Base-by-base conservation (phyloP, 2,329 filamentous ascomycete species). In the Leptosphaerulina australis region DNA sequence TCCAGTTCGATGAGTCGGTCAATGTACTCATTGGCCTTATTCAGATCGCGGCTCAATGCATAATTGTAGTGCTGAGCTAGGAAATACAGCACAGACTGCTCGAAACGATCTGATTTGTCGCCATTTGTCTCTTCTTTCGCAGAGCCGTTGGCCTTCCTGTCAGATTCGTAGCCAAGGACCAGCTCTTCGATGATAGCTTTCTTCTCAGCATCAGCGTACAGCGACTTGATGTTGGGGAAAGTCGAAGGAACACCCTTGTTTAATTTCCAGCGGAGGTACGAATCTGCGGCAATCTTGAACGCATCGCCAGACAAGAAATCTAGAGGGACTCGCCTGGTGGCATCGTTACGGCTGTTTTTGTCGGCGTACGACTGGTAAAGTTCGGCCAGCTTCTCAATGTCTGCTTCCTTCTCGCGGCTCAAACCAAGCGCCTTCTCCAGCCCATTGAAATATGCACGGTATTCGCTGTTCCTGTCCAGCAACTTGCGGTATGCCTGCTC, bases 31-130 rank as follows among this genome's bases (percentile, higher is more conserved):
- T 86, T 82, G 3, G 95, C 93, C 75, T 91, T 94, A 50, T 81
- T 64, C 18, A 97, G 81, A 70, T 97, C 85, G 31, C 92, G 90
- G 69, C 90, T 96, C 51, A 90, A 79, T 71, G 88, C 82, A 73
- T 96, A 97, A 77, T 96, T 94, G 80, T 97, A 96, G 75, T 99
- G 95, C 69, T 97, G 94, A 7, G 92, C 92, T 44, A 99, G 83
- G 78, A 95, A 99, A 74, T 95, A 97, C 39, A 92, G 83, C 11
- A 90, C 89, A 1, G 92, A 90, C 11, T 90, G 83, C 64, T 88
- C 81, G 68, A 93, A 93, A 26, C 77, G 70, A 20, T 69, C 78
- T 5, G 79, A 75, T n/a, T 77, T 76, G 40, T 84, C 78, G 18
- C 79, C 80, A 48, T 81, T 81, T 4, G 72, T 68, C 48, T 77